Evolutionary conservation across 2,329 filamentous ascomycete species (phyloP), one percentile per base, ranked within the genome.

Genomic region (Orbilia blumenaviensis): DNA sequence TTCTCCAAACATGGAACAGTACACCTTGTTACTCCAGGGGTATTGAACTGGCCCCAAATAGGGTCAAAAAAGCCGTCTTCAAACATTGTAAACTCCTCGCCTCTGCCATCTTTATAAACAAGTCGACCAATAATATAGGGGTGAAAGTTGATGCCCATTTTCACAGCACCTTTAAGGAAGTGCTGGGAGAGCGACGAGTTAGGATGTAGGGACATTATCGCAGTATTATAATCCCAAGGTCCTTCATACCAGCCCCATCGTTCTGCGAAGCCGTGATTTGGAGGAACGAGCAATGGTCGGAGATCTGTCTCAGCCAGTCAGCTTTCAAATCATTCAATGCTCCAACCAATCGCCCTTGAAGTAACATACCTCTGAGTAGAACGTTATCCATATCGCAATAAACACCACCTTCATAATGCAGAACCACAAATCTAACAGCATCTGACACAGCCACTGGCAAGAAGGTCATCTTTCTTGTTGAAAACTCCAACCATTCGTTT

Each of bases 121-220:
- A 88, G 87, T 52, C 86, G 84, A 1, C 86, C 86, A 23, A 88
- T 83, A 3, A 88, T 84, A 16, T 85, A 83, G 0, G 86, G 86
- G 68, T 88, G 86, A 80, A 87, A 88, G 76, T 88, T 88, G 74
- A 88, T 83, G 1, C 86, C 86, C 86, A 88, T 88, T 56, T 86
- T 83, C 8, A 88, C 86, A 32, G 86, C 86, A 34, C 86, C 86
- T 42, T 86, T 85, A 18, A 88, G 82, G 1, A 88, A 82, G 77
- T 88, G 87, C 0, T 86, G 86, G 0, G 86, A 87, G 0, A 88
- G 82, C 1, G 85, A 86, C 0, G 85, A 86, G 78, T 88, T 88
- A n/a, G 86, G 86, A 1, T 85, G 84, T 23, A 87, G 82, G 1
- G 86, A 86, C 84, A 88, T 86, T 78, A 88, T 85, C 38, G 86